Conservation (phyloP, 73 alveolate species). For the Stentor coeruleus region DNA sequence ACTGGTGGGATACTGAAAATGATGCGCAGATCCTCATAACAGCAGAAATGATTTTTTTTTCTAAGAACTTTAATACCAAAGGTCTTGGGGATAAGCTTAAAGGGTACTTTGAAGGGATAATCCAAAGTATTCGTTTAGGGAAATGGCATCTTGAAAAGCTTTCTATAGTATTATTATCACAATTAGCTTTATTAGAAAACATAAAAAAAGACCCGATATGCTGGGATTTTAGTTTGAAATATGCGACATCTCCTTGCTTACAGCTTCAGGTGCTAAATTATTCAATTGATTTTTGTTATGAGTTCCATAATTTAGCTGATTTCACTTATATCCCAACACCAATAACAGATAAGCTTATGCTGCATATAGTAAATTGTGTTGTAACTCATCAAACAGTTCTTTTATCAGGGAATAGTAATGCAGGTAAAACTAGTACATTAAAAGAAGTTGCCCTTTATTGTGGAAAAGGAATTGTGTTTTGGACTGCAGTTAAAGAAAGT, state of each 20-base stretch:
- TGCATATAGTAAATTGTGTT: not conserved
- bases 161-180: not conserved
- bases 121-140: not conserved
- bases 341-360: not conserved
- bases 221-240: not conserved
- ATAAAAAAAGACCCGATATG: not conserved
- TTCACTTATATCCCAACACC: conserved; percentile 12
- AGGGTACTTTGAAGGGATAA: not conserved
- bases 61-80: not conserved
- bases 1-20: not conserved
- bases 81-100: not conserved
- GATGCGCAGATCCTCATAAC: not conserved
- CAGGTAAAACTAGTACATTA: not conserved
- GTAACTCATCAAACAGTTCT: not conserved
- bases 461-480: not conserved
- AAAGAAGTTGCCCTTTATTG: conserved; percentile 1
- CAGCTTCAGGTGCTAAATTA: not conserved
- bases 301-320: conserved; percentile 3
- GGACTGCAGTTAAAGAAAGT: not conserved
- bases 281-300: not conserved
- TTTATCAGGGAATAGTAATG: not conserved
- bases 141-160: not conserved
- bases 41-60: not conserved
- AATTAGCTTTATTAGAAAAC: not conserved
- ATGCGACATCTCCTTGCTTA: not conserved